phyloP scores from a whole-genome alignment of 73 alveolate genomes.

The Paramecium octaurelia region DNA sequence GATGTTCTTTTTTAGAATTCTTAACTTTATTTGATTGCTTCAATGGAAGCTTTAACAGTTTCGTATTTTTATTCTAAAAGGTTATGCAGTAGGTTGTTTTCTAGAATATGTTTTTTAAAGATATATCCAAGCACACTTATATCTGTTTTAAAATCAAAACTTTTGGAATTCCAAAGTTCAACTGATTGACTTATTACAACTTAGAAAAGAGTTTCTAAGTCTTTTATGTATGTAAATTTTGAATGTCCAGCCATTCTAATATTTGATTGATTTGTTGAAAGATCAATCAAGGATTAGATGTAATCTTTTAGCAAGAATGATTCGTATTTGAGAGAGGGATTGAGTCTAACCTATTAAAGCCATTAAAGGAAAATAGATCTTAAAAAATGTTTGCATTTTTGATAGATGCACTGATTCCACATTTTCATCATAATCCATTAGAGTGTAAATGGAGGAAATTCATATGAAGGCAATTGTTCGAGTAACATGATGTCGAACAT shows the following conservation, averaged over 20 bases:
- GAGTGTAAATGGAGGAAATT: neutral
- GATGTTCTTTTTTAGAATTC: neutral
- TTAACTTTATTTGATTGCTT: neutral
- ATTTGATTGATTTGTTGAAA: neutral
- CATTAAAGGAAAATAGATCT: neutral
- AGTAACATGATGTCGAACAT: neutral
- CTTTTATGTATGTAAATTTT: neutral
- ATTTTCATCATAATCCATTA: conserved; percentile 37
- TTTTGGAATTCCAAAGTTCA: neutral
- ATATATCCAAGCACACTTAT: neutral
- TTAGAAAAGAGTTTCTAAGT: neutral
- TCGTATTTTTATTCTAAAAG: neutral
- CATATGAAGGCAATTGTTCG: neutral
- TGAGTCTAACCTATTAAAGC: neutral
- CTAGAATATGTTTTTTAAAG: neutral
- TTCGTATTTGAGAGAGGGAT: neutral
- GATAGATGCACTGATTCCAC: conserved; percentile 1
- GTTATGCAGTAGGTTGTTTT: neutral
- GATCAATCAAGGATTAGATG: neutral
- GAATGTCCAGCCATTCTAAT: conserved; percentile 25
- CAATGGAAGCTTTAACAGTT: neutral
- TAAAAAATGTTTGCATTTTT: neutral
- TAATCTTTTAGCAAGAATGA: neutral
- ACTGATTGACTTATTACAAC: neutral
- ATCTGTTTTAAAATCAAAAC: neutral